Conservation (phyloP, 139 green algal genomes). For the Chlorella sorokiniana region DNA sequence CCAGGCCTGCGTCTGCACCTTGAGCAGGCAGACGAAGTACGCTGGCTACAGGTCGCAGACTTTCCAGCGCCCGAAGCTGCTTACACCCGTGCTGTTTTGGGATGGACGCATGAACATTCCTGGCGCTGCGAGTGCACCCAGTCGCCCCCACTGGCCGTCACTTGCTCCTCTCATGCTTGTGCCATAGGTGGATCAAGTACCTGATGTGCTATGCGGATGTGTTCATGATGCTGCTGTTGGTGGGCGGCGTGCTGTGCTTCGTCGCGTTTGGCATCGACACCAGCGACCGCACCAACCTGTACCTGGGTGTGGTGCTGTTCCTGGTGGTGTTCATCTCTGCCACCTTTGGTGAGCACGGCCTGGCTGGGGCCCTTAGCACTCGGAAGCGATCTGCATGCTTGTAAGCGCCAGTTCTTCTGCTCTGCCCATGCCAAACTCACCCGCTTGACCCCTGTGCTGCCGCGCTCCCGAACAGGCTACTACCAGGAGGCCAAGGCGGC, state of each 20-base stretch:
- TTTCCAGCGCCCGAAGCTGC: neutral
- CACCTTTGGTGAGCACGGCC: constrained; percentile 50
- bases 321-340: constrained; percentile 56
- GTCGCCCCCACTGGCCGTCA: neutral
- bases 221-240: constrained; percentile 66
- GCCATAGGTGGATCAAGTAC: constrained; percentile 63
- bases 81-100: neutral
- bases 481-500: constrained; percentile 74
- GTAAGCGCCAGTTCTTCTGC: no score
- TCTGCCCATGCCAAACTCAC: no score
- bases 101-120: neutral
- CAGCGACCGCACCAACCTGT: constrained; percentile 70
- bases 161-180: no score
- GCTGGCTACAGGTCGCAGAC: no score
- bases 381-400: no score
- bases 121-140: neutral
- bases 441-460: no score
- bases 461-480: no score
- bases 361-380: no score
- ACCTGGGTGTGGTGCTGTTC: constrained; percentile 76
- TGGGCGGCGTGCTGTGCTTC: constrained; percentile 47
- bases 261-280: constrained; percentile 68
- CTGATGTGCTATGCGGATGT: constrained; percentile 68
- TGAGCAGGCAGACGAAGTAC: no score
- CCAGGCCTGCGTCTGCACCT: neutral